Percentiles rank a stretch among this genome's conserved stretches.
Conservation (phyloP, 2,329 filamentous ascomycete genomes). For the Nothophoma quercina region DNA sequence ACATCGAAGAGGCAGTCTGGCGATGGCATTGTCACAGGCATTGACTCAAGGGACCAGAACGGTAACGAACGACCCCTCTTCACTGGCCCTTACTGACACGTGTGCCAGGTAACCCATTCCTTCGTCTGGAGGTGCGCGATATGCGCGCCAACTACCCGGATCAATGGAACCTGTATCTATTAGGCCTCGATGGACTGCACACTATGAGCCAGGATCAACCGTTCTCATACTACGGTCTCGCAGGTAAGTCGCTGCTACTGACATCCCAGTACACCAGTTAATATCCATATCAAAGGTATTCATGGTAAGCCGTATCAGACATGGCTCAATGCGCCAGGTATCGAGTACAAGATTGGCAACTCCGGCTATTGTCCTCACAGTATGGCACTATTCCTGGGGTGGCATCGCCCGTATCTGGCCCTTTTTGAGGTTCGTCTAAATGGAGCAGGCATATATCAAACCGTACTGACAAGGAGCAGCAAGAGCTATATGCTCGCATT, state of each 20-base stretch:
- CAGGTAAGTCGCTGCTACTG: constrained; percentile 61
- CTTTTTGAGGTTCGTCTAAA: constrained; percentile 61
- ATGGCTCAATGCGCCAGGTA: constrained; percentile 40
- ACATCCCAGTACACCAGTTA: too few species aligned
- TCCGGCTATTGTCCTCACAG: constrained; percentile 79
- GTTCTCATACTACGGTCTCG: constrained; percentile 79
- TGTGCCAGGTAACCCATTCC: constrained; percentile 33
- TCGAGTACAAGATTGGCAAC: constrained; percentile 41
- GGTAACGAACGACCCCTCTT: background rate
- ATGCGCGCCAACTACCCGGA: constrained; percentile 66
- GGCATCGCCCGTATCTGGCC: constrained; percentile 83
- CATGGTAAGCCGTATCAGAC: constrained; percentile 48
- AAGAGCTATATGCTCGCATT: constrained; percentile 40
- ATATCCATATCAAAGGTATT: constrained; percentile 30
- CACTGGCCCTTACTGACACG: constrained; percentile 2
- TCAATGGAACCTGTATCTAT: constrained; percentile 77
- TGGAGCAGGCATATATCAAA: background rate
- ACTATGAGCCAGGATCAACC: constrained; percentile 66
- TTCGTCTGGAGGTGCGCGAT: constrained; percentile 72
- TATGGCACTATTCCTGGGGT: constrained; percentile 79
- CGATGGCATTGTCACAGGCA: constrained; percentile 27
- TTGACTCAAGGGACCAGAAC: constrained; percentile 29
- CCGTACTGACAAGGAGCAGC: constrained; percentile 25
- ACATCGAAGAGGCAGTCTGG: constrained; percentile 6
- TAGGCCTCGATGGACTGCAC: constrained; percentile 76